Evolutionary conservation across 305 asterid genomes (phyloP).

Genomic region (Fraxinus platypoda): DNA sequence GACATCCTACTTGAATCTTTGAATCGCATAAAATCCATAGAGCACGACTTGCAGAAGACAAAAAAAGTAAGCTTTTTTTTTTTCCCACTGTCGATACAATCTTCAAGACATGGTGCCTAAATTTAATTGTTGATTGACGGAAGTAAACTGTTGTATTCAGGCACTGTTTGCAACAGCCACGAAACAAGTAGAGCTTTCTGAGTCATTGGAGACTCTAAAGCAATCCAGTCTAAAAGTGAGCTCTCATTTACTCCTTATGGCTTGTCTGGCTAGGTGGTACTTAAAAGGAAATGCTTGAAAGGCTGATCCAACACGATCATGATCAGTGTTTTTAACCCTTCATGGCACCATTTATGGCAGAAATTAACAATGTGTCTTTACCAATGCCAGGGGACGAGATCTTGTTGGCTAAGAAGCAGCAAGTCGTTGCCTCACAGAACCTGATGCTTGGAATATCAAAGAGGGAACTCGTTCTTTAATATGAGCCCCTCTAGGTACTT

Average conservation of each 20-base stretch:
- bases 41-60: conserved; percentile 85
- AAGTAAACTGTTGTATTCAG: conserved; percentile 33
- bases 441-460: conserved; percentile 29
- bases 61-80: conserved; percentile 47
- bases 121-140: neutral
- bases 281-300: neutral
- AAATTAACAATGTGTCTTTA: conserved; percentile 12
- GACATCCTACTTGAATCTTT: conserved; percentile 74
- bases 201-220: conserved; percentile 70
- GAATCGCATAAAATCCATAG: conserved; percentile 85
- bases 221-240: conserved; percentile 57
- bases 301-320: neutral
- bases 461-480: conserved; percentile 10
- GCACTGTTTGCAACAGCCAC: conserved; percentile 81
- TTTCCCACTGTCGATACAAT: neutral
- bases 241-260: conserved; percentile 15
- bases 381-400: conserved; percentile 50
- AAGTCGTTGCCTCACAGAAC: conserved; percentile 43
- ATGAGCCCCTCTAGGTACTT: conserved; percentile 12
- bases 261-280: neutral
- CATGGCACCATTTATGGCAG: neutral
- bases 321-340: neutral
- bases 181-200: conserved; percentile 85
- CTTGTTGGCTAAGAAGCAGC: conserved; percentile 64
- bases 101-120: neutral